Base-by-base conservation (phyloP, 1,284 basidiomycete genomes). In the Puccinia coronata region DNA sequence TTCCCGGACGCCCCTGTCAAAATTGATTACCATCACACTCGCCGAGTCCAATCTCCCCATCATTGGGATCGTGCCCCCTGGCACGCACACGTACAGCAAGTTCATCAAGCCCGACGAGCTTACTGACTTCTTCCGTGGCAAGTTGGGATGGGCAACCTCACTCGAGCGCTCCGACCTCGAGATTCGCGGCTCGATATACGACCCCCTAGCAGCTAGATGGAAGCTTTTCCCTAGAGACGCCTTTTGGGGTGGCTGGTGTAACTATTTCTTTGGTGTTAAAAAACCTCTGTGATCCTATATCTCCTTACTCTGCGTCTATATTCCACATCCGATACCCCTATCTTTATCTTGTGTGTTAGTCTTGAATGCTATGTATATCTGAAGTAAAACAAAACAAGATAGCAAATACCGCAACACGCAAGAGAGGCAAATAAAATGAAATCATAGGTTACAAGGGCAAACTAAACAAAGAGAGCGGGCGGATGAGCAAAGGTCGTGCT, bases 81-180 rank as follows among this genome's bases (percentile, higher is more conserved):
- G 96, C 2, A 99, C 97, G 5, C 97, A 99, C 86, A 95, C 93
- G 0, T 92, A 94, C 85, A 88, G 89, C 55, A 98, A 99, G 87
- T 99, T 91, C 86, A 89, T 99, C 85, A 93, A 93, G 83, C 94
- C 96, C 0, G 88, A 89, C 0, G 96, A 99, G 86, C 89, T 99
- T n/a, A 87, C 92, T 49, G 89, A 89, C 12, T 98, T 93, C 87
- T 96, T 99, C 87, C 88, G 90, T 77, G 87, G 86, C 43, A 86
- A 90, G n/a, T 85, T 90, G 88, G 85, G 88, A 83, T 86, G 86
- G 87, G 82, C 73, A 84, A 83, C 49, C 82, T 63, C 77, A 83
- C 82, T 49, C 84, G 83, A 28, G 84, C 83, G 82, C 86, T 87
- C 8, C 89, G 90, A 95, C 84, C 93, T 93, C 1, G 93, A 95